Base-by-base conservation (phyloP, 2,329 filamentous ascomycete species). In the Colletotrichum sp. region DNA sequence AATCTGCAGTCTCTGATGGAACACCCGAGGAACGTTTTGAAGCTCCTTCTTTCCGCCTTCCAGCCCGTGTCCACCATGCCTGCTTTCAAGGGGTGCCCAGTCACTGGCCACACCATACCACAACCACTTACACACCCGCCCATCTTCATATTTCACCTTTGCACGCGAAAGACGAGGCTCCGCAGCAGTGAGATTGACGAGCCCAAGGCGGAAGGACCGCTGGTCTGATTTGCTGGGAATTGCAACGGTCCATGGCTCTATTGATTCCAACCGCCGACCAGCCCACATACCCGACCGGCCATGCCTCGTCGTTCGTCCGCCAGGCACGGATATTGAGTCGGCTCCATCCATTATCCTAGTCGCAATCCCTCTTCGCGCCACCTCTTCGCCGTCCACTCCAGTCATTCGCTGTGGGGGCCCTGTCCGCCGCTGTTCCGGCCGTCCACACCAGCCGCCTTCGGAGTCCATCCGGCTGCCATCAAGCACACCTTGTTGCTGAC, bases 21-120 rank as follows among this genome's bases (percentile, higher is more conserved):
- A 83, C 79, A 80, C 72, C 78, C 79, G 79, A 80, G 78, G 80
- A 83, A 82, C 75, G 69, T 77, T 74, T 76, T 74, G 68, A 65
- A 66, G 48, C 74, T 74, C 58, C 66, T 74, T 70, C 55, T 66
- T 62, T 43, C 69, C 52, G 58, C 66, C 68, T 66, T 75, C 68
- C 58, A 74, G 27, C 71, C 56, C 64, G 52, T 55, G 55, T 36
- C 55, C 70, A 30, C 36, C 62, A 70, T 34, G 18, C 70, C 48
- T 43, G 25, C 32, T 25, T 30, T 8, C 73, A 62, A 68, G 70
- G 73, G 55, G 25, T 65, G 64, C 56, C 70, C 43, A 30, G 18
- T 28, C 28, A 30, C 36, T 66, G 72, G 61, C 52, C 61, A 66
- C 28, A 18, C 67, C 30, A 55, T 27, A 22, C 36, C 16, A 39